Evolutionary conservation across 1,284 basidiomycete genomes (phyloP).

Genomic region (Malassezia psittaci): DNA sequence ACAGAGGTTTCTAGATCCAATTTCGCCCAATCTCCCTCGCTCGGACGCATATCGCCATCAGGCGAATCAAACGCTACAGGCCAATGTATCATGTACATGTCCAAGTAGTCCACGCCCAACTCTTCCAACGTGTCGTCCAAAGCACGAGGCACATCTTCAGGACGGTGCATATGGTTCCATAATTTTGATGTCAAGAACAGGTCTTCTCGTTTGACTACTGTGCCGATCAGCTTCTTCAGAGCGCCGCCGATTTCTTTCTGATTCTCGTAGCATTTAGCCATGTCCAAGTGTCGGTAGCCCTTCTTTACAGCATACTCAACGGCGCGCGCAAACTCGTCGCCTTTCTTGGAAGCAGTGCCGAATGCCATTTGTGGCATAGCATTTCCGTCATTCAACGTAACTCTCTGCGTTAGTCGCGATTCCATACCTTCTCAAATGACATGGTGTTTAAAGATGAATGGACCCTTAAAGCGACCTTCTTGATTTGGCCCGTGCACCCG

Average conservation of each 20-base stretch:
- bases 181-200: conserved; percentile 51
- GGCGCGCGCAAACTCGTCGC: conserved; percentile 66
- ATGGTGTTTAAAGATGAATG: not conserved
- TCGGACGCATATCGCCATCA: conserved; percentile 51
- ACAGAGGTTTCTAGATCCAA: conserved; percentile 59
- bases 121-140: conserved; percentile 48
- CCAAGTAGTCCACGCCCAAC: conserved; percentile 48
- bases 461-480: not conserved
- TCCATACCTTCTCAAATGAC: not conserved
- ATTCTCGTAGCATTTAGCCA: conserved; percentile 40
- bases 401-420: conserved; percentile 13
- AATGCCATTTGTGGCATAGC: conserved; percentile 54
- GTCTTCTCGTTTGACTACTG: conserved; percentile 50
- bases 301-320: conserved; percentile 31
- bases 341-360: conserved; percentile 69
- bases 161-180: conserved; percentile 61
- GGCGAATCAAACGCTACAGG: conserved; percentile 53
- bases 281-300: conserved; percentile 44
- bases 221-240: conserved; percentile 47
- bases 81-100: conserved; percentile 68
- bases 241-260: conserved; percentile 50
- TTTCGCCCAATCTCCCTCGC: conserved; percentile 51
- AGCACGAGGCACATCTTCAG: conserved; percentile 43
- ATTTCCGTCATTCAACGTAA: conserved; percentile 43
- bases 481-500: not conserved